Percentiles rank a stretch among this genome's conserved stretches.
These are phyloP conservation scores for Globisporangium recalcitrans DNA, from an alignment of 352 stramenopile species.

Conservation along the genomic window DNA sequence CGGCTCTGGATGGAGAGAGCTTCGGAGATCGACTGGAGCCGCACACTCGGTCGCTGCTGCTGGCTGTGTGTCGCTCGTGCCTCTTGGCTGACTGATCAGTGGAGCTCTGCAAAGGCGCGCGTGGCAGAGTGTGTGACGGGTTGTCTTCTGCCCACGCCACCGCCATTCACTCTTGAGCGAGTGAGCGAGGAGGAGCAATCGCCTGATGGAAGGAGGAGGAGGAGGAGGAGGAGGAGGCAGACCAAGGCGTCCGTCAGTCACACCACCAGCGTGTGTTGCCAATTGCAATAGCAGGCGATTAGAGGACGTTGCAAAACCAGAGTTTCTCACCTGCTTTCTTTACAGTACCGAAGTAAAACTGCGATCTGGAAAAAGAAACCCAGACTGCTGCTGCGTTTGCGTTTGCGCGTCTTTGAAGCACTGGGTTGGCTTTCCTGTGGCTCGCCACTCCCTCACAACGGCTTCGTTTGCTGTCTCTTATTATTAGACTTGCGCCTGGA, in stretches of 20 bases:
- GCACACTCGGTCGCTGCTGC: not conserved
- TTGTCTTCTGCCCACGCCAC: not conserved
- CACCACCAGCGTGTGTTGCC: not conserved
- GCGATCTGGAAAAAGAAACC: too few species aligned
- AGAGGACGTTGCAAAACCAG: not conserved
- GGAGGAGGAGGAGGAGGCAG: not conserved
- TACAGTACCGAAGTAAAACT: not conserved
- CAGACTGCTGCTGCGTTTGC: too few species aligned
- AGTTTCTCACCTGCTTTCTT: not conserved
- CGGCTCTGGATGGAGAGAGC: not conserved
- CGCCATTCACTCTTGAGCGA: not conserved
- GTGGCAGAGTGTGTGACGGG: not conserved
- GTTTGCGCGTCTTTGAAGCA: not conserved
- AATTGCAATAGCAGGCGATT: not conserved
- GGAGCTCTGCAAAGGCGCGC: not conserved
- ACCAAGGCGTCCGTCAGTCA: not conserved
- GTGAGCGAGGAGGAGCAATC: not conserved
- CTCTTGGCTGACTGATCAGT: not conserved
- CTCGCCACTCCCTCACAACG: too few species aligned
- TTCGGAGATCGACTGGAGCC: not conserved
- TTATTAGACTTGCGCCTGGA: too few species aligned
- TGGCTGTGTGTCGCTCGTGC: not conserved
- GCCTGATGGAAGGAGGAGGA: not conserved
- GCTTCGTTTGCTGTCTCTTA: too few species aligned
- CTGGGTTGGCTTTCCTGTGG: too few species aligned